Base-by-base conservation (phyloP, 106 monocot genomes). In the Acorus calamus region DNA sequence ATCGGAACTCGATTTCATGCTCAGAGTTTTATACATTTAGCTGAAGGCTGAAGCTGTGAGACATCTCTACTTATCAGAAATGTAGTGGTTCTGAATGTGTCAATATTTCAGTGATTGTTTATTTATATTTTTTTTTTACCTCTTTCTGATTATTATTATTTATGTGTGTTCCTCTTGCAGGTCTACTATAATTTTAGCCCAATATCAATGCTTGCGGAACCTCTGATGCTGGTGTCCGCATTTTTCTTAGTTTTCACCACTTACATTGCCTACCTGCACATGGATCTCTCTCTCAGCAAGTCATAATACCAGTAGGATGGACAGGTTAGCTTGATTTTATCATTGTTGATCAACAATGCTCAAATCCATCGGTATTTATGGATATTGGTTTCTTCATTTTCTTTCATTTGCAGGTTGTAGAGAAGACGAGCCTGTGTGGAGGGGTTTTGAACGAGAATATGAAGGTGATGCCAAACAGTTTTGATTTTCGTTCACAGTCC, bases 201-300 rank as follows among this genome's bases (percentile, higher is more conserved):
- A 3, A 49, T 79, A 55, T 86, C 78, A 64, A 92, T 92, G 92
- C 79, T 92, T 48, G 86, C 81, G 4, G 92, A 87, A 74, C 92
- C 92, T 6, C 65, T 92, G 63, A 87, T 87, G 81, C 63, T 92
- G 74, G 63, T 79, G 50, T 62, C 67, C 49, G 81, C 75, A 45
- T 79, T 81, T 52, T 81, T 87, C 67, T 55, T 92, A 0, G 72
- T 87, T 59, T 92, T 92, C 53, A 55, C 77, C n/a, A 71, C 87
- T 2, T 81, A 69, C 62, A 79, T 86, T 66, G 81, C 84, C 42
- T 87, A 84, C 65, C 48, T 86, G 59, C 78, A 84, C 62, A 65
- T 75, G 7, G 92, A 92, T 75, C 79, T 92, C 42, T 92, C 87
- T 52, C 71, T 92, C 55, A 51, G 76, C 6, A 84, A 92, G 66